phyloP scores from a whole-genome alignment of 331 rosid genomes.

The Acacia pycnantha region DNA sequence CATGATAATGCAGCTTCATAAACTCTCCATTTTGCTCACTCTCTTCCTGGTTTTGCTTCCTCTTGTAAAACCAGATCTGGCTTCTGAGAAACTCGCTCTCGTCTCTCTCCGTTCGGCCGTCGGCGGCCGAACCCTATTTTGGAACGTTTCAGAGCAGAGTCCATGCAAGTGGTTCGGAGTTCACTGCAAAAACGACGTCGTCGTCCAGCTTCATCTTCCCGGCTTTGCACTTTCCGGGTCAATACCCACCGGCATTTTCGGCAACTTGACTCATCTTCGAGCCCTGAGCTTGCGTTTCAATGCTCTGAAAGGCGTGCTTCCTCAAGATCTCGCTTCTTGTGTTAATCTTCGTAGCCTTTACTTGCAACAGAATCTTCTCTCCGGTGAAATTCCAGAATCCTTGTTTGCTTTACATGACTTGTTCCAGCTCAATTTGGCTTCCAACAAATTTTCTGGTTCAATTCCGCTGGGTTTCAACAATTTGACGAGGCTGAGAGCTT shows the following conservation, averaged over 20 bases:
- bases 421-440: constrained; percentile 77
- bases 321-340: constrained; percentile 83
- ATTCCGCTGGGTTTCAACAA: constrained; percentile 56
- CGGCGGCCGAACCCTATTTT: constrained; percentile 76
- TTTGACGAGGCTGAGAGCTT: constrained; percentile 56
- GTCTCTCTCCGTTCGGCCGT: constrained; percentile 73
- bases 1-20: constrained; percentile 25
- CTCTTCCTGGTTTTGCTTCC: constrained; percentile 36
- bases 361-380: constrained; percentile 67
- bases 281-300: constrained; percentile 93
- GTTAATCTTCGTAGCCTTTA: constrained; percentile 74
- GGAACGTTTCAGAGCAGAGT: constrained; percentile 54
- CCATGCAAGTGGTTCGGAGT: constrained; percentile 88
- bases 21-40: constrained; percentile 9
- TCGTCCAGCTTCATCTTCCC: constrained; percentile 76
- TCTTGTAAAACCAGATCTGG: constrained; percentile 58
- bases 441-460: constrained; percentile 78
- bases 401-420: constrained; percentile 46
- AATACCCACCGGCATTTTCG: constrained; percentile 63
- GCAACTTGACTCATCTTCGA: constrained; percentile 65
- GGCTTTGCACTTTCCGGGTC: constrained; percentile 76
- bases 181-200: constrained; percentile 50
- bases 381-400: constrained; percentile 62
- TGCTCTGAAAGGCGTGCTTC: constrained; percentile 67
- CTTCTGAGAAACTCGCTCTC: constrained; percentile 72